A percentile compares a stretch with the other conserved stretches of the same genome.
Evolutionary conservation across 75 land plant species (phyloP).

Genomic region (Cryptomeria japonica): DNA sequence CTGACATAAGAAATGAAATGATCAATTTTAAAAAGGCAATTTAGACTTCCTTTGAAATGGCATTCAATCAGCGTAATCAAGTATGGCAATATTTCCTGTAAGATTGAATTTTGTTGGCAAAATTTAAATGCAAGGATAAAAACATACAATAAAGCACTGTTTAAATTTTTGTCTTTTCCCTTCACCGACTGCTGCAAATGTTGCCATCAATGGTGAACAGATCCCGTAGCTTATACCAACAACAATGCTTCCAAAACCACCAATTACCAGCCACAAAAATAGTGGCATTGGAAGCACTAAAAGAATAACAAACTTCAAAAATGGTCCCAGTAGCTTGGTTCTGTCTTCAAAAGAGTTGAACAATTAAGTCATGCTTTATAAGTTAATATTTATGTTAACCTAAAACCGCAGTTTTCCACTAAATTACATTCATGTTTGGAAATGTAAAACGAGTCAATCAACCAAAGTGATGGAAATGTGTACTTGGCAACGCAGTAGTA

Average conservation of each 20-base stretch:
- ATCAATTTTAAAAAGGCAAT: neutral
- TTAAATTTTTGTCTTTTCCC: slow-evolving; percentile 45
- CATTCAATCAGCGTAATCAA: neutral
- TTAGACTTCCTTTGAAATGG: neutral
- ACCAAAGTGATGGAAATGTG: neutral
- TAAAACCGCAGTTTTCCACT: neutral
- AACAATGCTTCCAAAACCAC: slow-evolving; percentile 67
- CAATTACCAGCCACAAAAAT: slow-evolving; percentile 58
- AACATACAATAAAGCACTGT: slow-evolving; percentile 63
- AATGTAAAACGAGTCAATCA: neutral
- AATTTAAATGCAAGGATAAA: neutral
- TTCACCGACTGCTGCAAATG: slow-evolving; percentile 85
- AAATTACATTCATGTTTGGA: neutral
- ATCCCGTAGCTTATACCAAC: slow-evolving; percentile 79
- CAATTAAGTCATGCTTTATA: neutral
- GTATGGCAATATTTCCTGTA: neutral
- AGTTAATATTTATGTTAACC: neutral
- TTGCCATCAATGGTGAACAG: slow-evolving; percentile 78
- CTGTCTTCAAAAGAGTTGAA: slow-evolving; percentile 34
- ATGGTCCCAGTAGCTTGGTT: slow-evolving; percentile 67
- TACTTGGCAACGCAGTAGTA: slow-evolving; percentile 66
- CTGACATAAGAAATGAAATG: neutral
- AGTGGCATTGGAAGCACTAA: slow-evolving; percentile 58
- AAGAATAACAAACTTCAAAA: slow-evolving; percentile 50
- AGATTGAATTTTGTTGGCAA: neutral